Evolutionary conservation across 2,329 filamentous ascomycete genomes (phyloP).

Genomic region (Aspergillus hortae): DNA sequence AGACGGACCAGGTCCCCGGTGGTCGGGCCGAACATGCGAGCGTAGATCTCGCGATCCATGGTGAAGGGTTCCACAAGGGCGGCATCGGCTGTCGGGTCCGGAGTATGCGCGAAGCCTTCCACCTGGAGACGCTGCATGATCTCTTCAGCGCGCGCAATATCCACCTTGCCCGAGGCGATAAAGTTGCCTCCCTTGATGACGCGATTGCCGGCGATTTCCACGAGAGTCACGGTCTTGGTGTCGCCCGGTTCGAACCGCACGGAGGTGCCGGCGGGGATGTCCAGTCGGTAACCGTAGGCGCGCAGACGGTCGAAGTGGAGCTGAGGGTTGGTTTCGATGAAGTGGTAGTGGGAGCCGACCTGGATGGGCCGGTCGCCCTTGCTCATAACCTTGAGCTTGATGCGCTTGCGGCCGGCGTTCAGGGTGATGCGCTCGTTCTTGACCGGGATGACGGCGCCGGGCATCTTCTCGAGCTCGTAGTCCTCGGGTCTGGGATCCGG

Average conservation of each 20-base stretch:
- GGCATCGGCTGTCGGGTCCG: conserved; percentile 59
- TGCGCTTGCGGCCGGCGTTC: conserved; percentile 70
- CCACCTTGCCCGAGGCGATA: conserved; percentile 70
- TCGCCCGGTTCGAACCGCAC: conserved; percentile 94
- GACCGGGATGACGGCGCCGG: conserved; percentile 73
- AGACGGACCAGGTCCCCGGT: conserved; percentile 80
- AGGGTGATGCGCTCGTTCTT: conserved; percentile 65
- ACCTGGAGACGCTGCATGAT: conserved; percentile 65
- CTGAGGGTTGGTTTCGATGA: conserved; percentile 89
- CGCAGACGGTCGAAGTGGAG: conserved; percentile 81
- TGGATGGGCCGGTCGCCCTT: conserved; percentile 87
- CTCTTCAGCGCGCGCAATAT: conserved; percentile 58
- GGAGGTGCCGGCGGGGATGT: conserved; percentile 87
- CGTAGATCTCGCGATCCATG: conserved; percentile 76
- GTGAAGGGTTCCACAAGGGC: conserved; percentile 59
- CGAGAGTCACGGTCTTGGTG: conserved; percentile 81
- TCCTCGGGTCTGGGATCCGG: conserved; percentile 60
- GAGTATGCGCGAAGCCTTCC: conserved; percentile 73
- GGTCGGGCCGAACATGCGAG: conserved; percentile 88
- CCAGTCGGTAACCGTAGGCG: conserved; percentile 80
- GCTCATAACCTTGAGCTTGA: conserved; percentile 74
- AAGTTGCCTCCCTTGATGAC: conserved; percentile 81
- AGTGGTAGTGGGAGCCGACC: conserved; percentile 92
- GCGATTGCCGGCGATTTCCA: conserved; percentile 78
- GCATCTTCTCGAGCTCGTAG: conserved; percentile 66